phyloP scores from a whole-genome alignment of 169 alveolate species.

The Eimeria maxima region DNA sequence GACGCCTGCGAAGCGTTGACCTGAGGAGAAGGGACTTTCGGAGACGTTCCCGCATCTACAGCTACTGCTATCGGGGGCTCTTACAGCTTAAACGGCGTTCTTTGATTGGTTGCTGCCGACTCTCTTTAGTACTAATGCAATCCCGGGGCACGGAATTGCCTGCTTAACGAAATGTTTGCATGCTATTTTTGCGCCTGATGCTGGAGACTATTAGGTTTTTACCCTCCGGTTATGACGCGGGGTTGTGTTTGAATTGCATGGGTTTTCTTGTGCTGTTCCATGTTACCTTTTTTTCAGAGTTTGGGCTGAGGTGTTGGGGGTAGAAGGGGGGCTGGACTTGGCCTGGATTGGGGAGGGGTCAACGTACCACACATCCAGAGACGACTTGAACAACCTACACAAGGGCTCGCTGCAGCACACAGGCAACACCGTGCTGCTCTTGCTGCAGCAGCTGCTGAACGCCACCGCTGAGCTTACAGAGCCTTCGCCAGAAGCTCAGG shows the following conservation, averaged over 20 bases:
- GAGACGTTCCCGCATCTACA: neutral
- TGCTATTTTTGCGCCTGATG: neutral
- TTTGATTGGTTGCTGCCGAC: too few species aligned
- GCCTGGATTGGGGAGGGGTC: slow-evolving; percentile 35
- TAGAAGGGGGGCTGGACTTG: slow-evolving; percentile 29
- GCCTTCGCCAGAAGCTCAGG: neutral
- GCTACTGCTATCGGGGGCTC: too few species aligned
- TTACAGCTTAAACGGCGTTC: too few species aligned
- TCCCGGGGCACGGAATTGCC: too few species aligned
- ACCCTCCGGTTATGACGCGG: too few species aligned
- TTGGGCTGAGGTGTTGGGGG: slow-evolving; percentile 37
- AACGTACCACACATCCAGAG: slow-evolving; percentile 19
- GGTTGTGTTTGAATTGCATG: neutral
- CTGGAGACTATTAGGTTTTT: neutral
- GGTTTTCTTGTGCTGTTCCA: neutral
- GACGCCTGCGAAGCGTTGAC: too few species aligned
- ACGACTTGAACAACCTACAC: neutral
- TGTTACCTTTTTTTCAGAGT: neutral
- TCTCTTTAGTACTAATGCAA: too few species aligned
- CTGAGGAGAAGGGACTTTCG: neutral
- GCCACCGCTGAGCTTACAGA: neutral
- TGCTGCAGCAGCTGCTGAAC: neutral
- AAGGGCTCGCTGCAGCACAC: slow-evolving; percentile 51
- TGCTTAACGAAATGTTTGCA: neutral
- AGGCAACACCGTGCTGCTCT: neutral